A percentile compares a stretch with the other conserved stretches of the same genome.
Conservation (phyloP, 345 rosid species). For the Psidium guajava region DNA sequence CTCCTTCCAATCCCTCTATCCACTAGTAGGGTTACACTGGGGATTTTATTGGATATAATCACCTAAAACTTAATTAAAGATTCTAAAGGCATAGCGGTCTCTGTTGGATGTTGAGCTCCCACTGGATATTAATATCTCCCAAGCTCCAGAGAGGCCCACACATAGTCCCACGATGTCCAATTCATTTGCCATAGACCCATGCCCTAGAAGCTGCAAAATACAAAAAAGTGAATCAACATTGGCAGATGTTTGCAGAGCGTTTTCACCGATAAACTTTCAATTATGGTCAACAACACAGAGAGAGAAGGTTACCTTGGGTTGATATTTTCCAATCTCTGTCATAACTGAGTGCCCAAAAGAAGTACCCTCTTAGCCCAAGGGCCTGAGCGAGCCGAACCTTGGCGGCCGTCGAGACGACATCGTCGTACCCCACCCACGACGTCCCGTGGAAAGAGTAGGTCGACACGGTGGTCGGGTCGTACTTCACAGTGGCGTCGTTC, state of each 20-base stretch:
- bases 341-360: constrained; percentile 15
- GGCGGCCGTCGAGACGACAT: neutral
- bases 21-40: neutral
- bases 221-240: neutral
- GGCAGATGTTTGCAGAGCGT: too few relatives aligned
- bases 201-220: constrained; percentile 1
- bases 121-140: neutral
- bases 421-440: constrained; percentile 22
- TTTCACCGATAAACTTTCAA: too few relatives aligned
- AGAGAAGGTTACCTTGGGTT: neutral
- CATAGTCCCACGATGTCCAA: neutral
- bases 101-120: neutral
- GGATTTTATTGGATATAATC: neutral
- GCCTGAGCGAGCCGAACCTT: constrained; percentile 7
- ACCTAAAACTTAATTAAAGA: neutral
- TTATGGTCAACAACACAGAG: neutral
- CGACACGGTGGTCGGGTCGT: constrained; percentile 10
- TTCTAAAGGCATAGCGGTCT: neutral
- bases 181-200: neutral
- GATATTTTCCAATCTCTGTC: constrained; percentile 10
- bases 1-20: neutral
- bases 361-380: constrained; percentile 11
- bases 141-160: neutral
- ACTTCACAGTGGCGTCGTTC: constrained; percentile 5
- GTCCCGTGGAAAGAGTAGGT: constrained; percentile 5